These are phyloP conservation scores for Coemansia sp. DNA, from an alignment of 192 early-diverging fungal genomes.

Conservation along the genomic window DNA sequence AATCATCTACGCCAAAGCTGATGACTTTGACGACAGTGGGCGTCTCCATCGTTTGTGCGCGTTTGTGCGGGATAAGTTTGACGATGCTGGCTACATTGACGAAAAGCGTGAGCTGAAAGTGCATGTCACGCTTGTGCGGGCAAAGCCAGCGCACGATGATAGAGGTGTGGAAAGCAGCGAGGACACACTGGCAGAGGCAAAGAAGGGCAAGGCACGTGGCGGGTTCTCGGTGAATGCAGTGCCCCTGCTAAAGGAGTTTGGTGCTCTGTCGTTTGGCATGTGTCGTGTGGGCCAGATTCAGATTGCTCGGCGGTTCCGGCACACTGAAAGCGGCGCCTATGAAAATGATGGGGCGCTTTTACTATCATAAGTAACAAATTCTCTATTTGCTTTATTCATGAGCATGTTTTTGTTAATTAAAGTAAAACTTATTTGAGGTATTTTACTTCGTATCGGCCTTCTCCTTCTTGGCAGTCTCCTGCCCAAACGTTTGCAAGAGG, in stretches of 20 bases:
- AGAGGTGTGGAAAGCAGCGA: background rate
- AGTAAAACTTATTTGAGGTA: too few relatives aligned
- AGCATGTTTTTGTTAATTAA: too few relatives aligned
- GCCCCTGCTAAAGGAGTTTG: constrained; percentile 25
- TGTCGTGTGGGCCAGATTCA: constrained; percentile 39
- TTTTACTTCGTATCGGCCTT: too few relatives aligned
- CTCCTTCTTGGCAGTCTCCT: too few relatives aligned
- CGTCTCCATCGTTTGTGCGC: constrained; percentile 22
- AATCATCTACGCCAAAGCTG: constrained; percentile 18
- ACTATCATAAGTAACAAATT: background rate
- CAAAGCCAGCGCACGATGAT: constrained; percentile 2
- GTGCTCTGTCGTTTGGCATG: constrained; percentile 23
- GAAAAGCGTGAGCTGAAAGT: constrained; percentile 38
- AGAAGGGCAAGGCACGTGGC: background rate
- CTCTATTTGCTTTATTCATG: too few relatives aligned
- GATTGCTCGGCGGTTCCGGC: constrained; percentile 33
- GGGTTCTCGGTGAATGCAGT: constrained; percentile 18
- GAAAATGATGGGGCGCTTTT: constrained; percentile 18
- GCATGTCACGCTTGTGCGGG: constrained; percentile 25
- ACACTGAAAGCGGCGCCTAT: constrained; percentile 30
- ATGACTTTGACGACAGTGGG: constrained; percentile 14
- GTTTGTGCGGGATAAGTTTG: constrained; percentile 23
- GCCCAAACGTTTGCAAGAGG: too few relatives aligned
- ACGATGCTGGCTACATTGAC: constrained; percentile 34
- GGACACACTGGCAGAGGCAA: background rate